phyloP scores from a whole-genome alignment of 1,284 basidiomycete species.

The Gomphus bonarii region DNA sequence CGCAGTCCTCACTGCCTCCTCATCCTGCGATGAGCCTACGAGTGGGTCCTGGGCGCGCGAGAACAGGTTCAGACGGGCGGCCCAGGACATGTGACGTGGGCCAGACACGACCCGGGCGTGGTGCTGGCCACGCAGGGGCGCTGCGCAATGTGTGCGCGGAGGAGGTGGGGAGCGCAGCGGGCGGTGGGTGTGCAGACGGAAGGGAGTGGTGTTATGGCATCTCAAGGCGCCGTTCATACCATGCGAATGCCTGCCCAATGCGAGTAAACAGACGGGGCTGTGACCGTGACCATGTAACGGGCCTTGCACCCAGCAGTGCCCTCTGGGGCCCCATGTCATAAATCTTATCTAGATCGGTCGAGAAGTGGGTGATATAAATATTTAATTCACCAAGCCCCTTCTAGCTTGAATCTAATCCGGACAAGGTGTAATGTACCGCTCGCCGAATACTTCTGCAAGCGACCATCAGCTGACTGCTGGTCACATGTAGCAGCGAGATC shows the following conservation, averaged over 20 bases:
- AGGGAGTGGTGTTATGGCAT: constrained; percentile 1
- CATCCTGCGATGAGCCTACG: constrained; percentile 32
- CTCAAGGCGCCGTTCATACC: background rate
- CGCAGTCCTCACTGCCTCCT: constrained; percentile 58
- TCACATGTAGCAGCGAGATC: constrained; percentile 10
- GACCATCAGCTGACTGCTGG: constrained; percentile 8
- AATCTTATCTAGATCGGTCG: background rate
- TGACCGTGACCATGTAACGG: background rate
- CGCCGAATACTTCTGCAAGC: background rate
- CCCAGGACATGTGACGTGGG: constrained; percentile 3
- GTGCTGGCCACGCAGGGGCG: too few relatives aligned
- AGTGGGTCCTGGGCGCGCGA: constrained; percentile 15
- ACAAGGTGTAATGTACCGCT: background rate
- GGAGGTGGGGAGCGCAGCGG: background rate
- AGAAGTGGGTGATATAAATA: background rate
- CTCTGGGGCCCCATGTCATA: background rate
- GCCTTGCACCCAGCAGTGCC: background rate
- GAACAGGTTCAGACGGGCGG: background rate
- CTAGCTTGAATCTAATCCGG: background rate
- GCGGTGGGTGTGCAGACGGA: background rate
- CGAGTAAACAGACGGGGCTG: background rate
- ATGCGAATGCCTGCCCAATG: background rate
- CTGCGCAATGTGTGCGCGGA: too few relatives aligned
- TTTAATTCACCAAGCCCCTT: background rate
- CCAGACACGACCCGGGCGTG: too few relatives aligned